Conservation (phyloP, 139 green algal species). For the Chlorella sp. region DNA sequence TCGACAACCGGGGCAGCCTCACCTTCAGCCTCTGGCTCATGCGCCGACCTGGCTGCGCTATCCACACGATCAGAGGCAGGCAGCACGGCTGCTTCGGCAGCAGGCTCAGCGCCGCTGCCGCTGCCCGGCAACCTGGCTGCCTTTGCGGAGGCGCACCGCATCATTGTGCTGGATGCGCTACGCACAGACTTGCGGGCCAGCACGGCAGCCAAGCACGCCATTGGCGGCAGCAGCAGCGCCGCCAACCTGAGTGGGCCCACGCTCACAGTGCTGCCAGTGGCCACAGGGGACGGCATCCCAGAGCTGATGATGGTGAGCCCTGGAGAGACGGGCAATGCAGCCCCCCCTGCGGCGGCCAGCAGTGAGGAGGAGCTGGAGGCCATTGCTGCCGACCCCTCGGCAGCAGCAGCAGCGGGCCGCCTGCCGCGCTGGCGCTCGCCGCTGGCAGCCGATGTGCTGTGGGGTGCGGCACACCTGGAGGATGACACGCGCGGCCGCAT, state of each 20-base stretch:
- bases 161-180: constrained; percentile 79
- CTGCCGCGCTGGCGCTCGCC: constrained; percentile 49
- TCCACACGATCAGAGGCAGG: constrained; percentile 9
- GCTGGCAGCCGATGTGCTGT: constrained; percentile 51
- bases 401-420: neutral
- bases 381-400: neutral
- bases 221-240: neutral
- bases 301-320: constrained; percentile 49
- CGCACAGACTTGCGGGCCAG: constrained; percentile 53
- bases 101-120: neutral
- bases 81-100: neutral
- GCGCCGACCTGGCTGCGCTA: neutral
- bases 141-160: constrained; percentile 77
- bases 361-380: neutral
- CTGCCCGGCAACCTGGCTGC: constrained; percentile 60
- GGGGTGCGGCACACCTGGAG: constrained; percentile 54
- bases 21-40: too few species aligned
- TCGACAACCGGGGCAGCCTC: neutral
- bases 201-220: neutral
- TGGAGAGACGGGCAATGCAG: neutral
- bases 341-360: neutral
- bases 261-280: constrained; percentile 44
- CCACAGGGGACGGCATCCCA: constrained; percentile 38
- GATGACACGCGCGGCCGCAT: constrained; percentile 50
- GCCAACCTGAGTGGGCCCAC: neutral